These are phyloP conservation scores for Piper betle DNA, from an alignment of 164 flowering plant species.

Conservation along the genomic window DNA sequence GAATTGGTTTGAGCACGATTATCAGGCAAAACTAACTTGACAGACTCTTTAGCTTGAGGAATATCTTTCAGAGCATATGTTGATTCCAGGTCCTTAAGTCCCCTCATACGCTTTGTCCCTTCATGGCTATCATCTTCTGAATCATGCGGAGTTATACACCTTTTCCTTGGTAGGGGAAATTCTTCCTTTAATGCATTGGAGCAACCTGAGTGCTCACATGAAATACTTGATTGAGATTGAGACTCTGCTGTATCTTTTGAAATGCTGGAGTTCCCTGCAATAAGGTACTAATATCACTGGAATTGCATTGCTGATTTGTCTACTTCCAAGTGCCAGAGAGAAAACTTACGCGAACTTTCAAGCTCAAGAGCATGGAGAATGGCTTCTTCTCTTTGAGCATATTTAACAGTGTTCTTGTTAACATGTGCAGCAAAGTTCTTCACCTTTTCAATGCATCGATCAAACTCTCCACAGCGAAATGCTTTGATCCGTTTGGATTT, in stretches of 20 bases:
- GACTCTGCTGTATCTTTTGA: slow-evolving; percentile 32
- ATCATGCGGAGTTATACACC: slow-evolving; percentile 58
- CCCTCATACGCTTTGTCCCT: slow-evolving; percentile 77
- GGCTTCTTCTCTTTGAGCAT: slow-evolving; percentile 86
- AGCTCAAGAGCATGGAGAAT: slow-evolving; percentile 82
- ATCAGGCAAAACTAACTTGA: slow-evolving; percentile 22
- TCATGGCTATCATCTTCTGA: slow-evolving; percentile 86
- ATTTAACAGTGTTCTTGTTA: slow-evolving; percentile 51
- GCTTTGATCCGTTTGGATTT: slow-evolving; percentile 82
- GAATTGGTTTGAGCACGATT: slow-evolving; percentile 17
- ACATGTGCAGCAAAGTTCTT: slow-evolving; percentile 41
- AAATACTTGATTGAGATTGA: slow-evolving; percentile 46
- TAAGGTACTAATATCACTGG: not conserved
- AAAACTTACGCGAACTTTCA: slow-evolving; percentile 33
- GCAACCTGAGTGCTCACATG: slow-evolving; percentile 47
- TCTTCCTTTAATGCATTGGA: slow-evolving; percentile 11
- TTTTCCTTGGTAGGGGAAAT: slow-evolving; percentile 27
- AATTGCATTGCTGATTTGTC: slow-evolving; percentile 11
- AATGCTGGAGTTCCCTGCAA: not conserved
- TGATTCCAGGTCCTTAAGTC: slow-evolving; percentile 66
- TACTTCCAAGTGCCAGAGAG: slow-evolving; percentile 3
- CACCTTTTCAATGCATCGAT: slow-evolving; percentile 72
- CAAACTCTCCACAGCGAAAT: slow-evolving; percentile 88
- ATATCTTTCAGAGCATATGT: slow-evolving; percentile 22
- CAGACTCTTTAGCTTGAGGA: slow-evolving; percentile 15